A percentile compares a stretch with the other conserved stretches of the same genome.
phyloP scores from a whole-genome alignment of 495 filamentous ascomycete genomes.

The Neurospora discreta region DNA sequence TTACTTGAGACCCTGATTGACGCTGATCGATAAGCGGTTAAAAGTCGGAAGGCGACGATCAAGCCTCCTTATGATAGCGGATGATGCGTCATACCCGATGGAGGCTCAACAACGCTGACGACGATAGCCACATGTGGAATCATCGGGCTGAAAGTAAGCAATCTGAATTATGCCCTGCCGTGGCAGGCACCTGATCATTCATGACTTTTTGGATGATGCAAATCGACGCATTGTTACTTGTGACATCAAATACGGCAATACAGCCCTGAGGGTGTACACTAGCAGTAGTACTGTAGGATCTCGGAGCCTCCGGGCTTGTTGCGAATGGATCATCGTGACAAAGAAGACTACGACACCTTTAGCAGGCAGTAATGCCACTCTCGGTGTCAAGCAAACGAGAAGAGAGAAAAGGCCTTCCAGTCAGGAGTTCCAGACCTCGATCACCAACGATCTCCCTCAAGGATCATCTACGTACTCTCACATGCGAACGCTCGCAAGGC shows the following conservation, averaged over 20 bases:
- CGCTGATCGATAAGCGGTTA: background rate
- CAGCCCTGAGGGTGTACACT: slow-evolving; percentile 30
- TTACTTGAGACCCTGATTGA: background rate
- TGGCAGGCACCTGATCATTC: background rate
- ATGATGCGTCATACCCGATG: background rate
- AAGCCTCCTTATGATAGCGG: background rate
- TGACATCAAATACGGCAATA: slow-evolving; percentile 22
- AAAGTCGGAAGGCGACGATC: background rate
- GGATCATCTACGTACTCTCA: background rate
- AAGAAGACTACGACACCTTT: background rate
- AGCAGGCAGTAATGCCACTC: background rate
- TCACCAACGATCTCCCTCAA: background rate
- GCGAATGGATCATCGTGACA: background rate
- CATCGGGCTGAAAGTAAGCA: background rate
- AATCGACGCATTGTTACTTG: background rate
- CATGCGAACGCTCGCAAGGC: background rate
- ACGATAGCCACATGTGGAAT: background rate
- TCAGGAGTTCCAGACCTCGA: background rate
- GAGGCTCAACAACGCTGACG: background rate
- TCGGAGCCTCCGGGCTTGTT: slow-evolving; percentile 9
- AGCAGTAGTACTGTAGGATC: slow-evolving; percentile 54
- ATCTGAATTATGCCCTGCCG: background rate
- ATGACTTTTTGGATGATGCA: background rate
- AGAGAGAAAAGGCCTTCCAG: too few species aligned
- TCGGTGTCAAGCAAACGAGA: background rate